A percentile compares a stretch with the other conserved stretches of the same genome.
These are phyloP conservation scores for Penicillium sp. DNA, from an alignment of 2,329 filamentous ascomycete species.

Conservation along the genomic window DNA sequence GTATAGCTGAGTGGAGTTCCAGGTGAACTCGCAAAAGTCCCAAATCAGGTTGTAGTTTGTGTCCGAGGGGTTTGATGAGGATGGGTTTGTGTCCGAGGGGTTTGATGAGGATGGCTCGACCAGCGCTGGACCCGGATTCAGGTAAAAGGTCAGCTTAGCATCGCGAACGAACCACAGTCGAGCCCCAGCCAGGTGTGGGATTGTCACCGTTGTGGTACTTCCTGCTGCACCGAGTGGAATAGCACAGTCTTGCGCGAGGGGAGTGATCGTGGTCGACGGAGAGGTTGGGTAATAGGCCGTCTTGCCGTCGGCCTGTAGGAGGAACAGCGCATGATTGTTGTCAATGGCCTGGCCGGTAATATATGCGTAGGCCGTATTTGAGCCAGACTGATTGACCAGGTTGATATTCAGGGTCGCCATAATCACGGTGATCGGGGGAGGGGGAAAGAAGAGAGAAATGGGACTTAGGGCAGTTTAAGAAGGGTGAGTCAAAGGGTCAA, in stretches of 20 bases:
- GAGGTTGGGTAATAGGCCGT: conserved; percentile 61
- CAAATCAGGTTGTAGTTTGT: conserved; percentile 58
- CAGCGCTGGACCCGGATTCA: conserved; percentile 67
- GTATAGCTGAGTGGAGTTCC: conserved; percentile 57
- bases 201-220: conserved; percentile 54
- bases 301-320: conserved; percentile 61
- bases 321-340: conserved; percentile 54
- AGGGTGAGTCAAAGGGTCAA: too few species aligned
- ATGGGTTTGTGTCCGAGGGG: conserved; percentile 60
- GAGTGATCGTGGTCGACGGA: conserved; percentile 47
- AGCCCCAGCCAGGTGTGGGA: conserved; percentile 65
- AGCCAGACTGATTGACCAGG: conserved; percentile 61
- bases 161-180: conserved; percentile 67
- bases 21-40: conserved; percentile 67
- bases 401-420: conserved; percentile 54
- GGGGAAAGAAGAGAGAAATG: too few species aligned
- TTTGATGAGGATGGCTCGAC: conserved; percentile 72
- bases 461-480: too few species aligned
- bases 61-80: conserved; percentile 61
- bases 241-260: conserved; percentile 54
- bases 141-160: conserved; percentile 58
- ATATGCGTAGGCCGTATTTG: conserved; percentile 60
- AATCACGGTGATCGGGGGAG: neutral
- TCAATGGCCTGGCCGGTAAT: conserved; percentile 63
- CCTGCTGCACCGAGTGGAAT: conserved; percentile 62